Percentiles rank a stretch among this genome's conserved stretches.
Evolutionary conservation across 257 asterid species (phyloP).

Genomic region (Phtheirospermum japonicum): DNA sequence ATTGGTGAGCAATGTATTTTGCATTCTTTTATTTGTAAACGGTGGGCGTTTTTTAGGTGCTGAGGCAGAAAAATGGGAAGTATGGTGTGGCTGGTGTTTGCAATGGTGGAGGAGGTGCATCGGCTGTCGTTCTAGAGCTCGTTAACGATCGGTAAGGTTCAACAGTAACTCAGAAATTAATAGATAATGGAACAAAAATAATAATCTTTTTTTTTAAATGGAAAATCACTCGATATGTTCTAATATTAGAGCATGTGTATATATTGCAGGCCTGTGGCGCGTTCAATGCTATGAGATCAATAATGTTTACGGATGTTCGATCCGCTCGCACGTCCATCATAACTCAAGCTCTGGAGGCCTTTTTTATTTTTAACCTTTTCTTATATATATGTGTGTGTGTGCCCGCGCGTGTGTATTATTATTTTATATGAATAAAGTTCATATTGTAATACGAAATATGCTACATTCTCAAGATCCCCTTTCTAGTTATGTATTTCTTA

Average conservation of each 20-base stretch:
- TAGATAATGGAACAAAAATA: background rate
- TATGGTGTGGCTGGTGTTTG: constrained; percentile 90
- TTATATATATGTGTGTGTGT: no score
- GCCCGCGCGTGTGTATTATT: no score
- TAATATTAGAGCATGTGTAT: constrained; percentile 14
- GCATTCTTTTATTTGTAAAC: background rate
- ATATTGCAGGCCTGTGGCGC: constrained; percentile 47
- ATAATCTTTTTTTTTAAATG: background rate
- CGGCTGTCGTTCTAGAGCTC: constrained; percentile 80
- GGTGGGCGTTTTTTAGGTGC: constrained; percentile 48
- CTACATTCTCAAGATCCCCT: no score
- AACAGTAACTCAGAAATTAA: background rate
- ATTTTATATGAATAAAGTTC: no score
- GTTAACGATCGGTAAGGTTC: constrained; percentile 33
- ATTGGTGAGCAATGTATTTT: constrained; percentile 2
- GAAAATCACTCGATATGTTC: constrained; percentile 6
- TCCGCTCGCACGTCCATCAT: background rate
- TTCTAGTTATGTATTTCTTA: no score
- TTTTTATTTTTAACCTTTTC: no score
- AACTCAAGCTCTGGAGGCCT: no score
- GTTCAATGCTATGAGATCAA: constrained; percentile 41
- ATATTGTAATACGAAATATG: no score
- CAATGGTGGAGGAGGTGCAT: constrained; percentile 99
- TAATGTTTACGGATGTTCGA: background rate
- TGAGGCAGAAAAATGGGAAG: constrained; percentile 65